A percentile compares a stretch with the other conserved stretches of the same genome.
These are phyloP conservation scores for Macrotyloma uniflorum DNA, from an alignment of 306 rosid species.

Conservation along the genomic window DNA sequence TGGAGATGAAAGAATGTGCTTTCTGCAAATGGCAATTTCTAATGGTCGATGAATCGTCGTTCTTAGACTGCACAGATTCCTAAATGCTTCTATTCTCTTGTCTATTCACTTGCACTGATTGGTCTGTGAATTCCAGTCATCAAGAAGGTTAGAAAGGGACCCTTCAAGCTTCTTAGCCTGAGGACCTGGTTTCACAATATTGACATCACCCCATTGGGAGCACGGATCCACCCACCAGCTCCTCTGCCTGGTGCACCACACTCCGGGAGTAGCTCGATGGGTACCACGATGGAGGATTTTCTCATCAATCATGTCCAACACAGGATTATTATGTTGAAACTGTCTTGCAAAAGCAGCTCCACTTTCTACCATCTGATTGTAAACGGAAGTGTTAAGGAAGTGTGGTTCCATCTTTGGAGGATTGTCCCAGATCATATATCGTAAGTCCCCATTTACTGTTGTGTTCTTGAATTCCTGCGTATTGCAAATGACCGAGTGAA, in stretches of 20 bases:
- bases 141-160: conserved; percentile 67
- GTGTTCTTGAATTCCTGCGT: conserved; percentile 83
- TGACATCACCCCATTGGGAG: conserved; percentile 84
- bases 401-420: conserved; percentile 90
- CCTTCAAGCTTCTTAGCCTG: conserved; percentile 79
- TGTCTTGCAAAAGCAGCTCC: conserved; percentile 94
- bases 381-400: conserved; percentile 72
- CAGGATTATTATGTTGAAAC: conserved; percentile 63
- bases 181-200: conserved; percentile 69
- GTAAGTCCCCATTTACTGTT: conserved; percentile 78
- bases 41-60: conserved; percentile 25
- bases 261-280: conserved; percentile 63
- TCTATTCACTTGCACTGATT: conserved; percentile 68
- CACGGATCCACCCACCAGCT: conserved; percentile 90
- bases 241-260: conserved; percentile 80
- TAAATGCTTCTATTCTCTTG: conserved; percentile 32
- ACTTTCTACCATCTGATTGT: conserved; percentile 68
- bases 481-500: conserved; percentile 88
- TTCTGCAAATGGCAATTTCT: conserved; percentile 38
- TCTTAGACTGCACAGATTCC: conserved; percentile 42
- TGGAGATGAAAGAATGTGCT: conserved; percentile 52
- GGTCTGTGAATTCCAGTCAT: conserved; percentile 68
- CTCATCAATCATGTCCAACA: conserved; percentile 71
- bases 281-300: conserved; percentile 71
- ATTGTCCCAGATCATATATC: conserved; percentile 90